Percentiles rank a stretch among this genome's conserved stretches.
phyloP scores from a whole-genome alignment of 805 yeast species.

The Candida adriatica region DNA sequence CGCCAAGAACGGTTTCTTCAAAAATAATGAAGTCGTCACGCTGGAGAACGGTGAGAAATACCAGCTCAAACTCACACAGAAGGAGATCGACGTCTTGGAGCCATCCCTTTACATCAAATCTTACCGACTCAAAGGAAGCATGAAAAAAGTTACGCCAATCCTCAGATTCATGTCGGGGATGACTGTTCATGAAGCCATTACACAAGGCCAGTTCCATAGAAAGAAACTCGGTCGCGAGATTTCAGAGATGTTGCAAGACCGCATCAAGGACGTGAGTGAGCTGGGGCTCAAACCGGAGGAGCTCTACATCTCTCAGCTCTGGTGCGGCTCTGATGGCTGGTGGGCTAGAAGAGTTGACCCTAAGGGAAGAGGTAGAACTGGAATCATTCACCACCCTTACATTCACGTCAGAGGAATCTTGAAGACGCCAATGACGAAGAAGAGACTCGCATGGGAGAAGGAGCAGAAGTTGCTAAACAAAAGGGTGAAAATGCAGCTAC shows the following conservation, averaged over 20 bases:
- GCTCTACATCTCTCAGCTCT: slow-evolving; percentile 69
- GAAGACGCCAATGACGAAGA: slow-evolving; percentile 56
- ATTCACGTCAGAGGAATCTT: slow-evolving; percentile 78
- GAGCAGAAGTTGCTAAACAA: slow-evolving; percentile 37
- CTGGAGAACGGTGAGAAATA: slow-evolving; percentile 38
- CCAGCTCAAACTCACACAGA: slow-evolving; percentile 47
- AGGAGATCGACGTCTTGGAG: slow-evolving; percentile 73
- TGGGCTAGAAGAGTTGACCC: slow-evolving; percentile 66
- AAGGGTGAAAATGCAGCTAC: slow-evolving; percentile 47
- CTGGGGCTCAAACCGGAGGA: slow-evolving; percentile 43
- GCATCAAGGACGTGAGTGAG: slow-evolving; percentile 57
- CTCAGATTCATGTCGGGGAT: slow-evolving; percentile 69
- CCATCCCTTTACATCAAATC: slow-evolving; percentile 83
- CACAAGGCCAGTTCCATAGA: slow-evolving; percentile 83
- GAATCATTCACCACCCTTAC: slow-evolving; percentile 67
- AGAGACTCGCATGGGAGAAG: slow-evolving; percentile 55
- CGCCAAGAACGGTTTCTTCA: slow-evolving; percentile 54
- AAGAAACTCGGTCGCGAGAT: slow-evolving; percentile 76
- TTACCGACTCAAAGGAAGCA: slow-evolving; percentile 76
- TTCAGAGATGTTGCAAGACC: slow-evolving; percentile 66
- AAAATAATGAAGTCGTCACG: slow-evolving; percentile 47
- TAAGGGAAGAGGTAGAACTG: slow-evolving; percentile 89
- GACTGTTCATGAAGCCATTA: slow-evolving; percentile 72
- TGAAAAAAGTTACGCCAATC: slow-evolving; percentile 80
- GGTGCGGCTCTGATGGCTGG: slow-evolving; percentile 88